Evolutionary conservation across 1,284 basidiomycete genomes (phyloP).

Genomic region (Ceratobasidium papillatum): DNA sequence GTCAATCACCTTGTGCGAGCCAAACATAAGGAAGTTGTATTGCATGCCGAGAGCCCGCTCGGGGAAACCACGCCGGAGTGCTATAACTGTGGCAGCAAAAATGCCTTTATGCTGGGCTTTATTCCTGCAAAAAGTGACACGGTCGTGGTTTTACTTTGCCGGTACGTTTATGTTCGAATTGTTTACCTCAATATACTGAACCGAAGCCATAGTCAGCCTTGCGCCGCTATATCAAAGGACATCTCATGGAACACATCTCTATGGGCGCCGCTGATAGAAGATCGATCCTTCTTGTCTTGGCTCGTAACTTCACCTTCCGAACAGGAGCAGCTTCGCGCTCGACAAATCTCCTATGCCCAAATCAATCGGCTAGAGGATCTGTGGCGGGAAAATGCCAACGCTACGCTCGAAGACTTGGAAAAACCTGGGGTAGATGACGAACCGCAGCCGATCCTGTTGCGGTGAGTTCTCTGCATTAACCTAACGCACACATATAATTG

Average conservation of each 20-base stretch:
- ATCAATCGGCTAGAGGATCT: constrained; percentile 98
- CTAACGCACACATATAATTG: not conserved
- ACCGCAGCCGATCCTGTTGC: constrained; percentile 87
- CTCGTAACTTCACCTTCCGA: constrained; percentile 97
- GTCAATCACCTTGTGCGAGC: constrained; percentile 99
- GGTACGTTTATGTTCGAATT: constrained; percentile 61
- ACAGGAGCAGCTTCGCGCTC: constrained; percentile 92
- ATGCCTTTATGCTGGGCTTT: constrained; percentile 99
- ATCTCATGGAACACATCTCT: constrained; percentile 98
- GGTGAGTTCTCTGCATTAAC: constrained; percentile 52
- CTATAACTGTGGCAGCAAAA: constrained; percentile 99
- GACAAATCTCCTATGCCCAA: constrained; percentile 95
- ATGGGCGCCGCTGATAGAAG: constrained; percentile 99
- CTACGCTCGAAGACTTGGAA: constrained; percentile 95
- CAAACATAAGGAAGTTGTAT: constrained; percentile 98
- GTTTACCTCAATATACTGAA: constrained; percentile 11
- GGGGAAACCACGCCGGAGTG: constrained; percentile 98
- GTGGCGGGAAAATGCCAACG: constrained; percentile 96
- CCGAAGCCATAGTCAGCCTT: constrained; percentile 80
- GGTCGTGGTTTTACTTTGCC: constrained; percentile 97
- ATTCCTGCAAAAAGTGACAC: constrained; percentile 99
- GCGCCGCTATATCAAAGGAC: constrained; percentile 95
- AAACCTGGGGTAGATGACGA: constrained; percentile 97
- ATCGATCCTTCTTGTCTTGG: constrained; percentile 98
- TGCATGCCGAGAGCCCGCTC: constrained; percentile 94